Evolutionary conservation across 148 eudicot genomes (phyloP).

Genomic region (Rhododendron ovatum): DNA sequence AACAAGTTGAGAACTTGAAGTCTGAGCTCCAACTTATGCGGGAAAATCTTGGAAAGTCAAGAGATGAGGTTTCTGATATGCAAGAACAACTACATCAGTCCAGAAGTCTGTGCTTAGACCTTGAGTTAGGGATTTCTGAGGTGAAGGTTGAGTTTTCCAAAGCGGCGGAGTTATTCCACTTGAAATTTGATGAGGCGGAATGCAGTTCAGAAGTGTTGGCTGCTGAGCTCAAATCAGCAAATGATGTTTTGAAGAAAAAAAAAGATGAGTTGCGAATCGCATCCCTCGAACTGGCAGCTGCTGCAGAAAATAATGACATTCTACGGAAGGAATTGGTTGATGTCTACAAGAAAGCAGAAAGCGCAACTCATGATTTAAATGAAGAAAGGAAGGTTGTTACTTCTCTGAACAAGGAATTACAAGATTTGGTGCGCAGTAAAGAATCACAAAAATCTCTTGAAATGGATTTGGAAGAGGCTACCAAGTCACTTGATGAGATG

Average conservation of each 20-base stretch:
- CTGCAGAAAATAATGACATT: constrained; percentile 29
- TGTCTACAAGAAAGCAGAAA: constrained; percentile 52
- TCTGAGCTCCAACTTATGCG: constrained; percentile 44
- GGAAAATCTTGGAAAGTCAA: constrained; percentile 44
- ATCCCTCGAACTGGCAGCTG: constrained; percentile 39
- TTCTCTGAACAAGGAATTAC: constrained; percentile 46
- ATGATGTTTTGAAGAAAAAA: constrained; percentile 36
- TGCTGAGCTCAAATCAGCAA: constrained; percentile 41
- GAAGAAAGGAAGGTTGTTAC: constrained; percentile 44
- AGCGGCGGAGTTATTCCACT: constrained; percentile 33
- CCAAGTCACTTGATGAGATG: constrained; percentile 68
- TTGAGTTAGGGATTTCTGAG: constrained; percentile 44
- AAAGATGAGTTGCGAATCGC: constrained; percentile 34
- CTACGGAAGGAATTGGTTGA: constrained; percentile 60
- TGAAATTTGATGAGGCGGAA: constrained; percentile 41
- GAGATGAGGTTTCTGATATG: constrained; percentile 50
- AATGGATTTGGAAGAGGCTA: constrained; percentile 56
- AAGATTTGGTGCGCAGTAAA: constrained; percentile 39
- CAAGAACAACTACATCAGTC: constrained; percentile 31
- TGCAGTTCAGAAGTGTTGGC: constrained; percentile 30
- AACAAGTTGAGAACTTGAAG: constrained; percentile 36
- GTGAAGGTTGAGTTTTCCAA: constrained; percentile 38
- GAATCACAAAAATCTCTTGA: constrained; percentile 49
- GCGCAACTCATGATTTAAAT: constrained; percentile 32
- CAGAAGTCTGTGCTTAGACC: constrained; percentile 37